Evolutionary conservation across 2,329 filamentous ascomycete genomes (phyloP).

Genomic region (Penicillium sp.): DNA sequence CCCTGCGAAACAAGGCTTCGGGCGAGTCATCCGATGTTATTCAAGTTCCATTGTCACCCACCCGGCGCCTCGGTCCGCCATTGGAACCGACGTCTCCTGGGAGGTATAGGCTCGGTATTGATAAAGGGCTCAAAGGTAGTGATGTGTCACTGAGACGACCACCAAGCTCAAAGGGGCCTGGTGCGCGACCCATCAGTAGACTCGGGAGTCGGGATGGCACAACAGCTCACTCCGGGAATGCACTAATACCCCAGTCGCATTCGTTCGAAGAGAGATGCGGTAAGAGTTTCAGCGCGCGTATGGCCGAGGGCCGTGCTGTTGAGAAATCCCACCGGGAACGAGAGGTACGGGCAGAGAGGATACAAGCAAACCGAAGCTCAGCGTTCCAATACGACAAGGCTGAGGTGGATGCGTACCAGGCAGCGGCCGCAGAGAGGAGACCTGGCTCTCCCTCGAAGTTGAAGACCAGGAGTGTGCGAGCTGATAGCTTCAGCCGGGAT

Average conservation of each 20-base stretch:
- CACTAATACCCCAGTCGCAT: constrained; percentile 29
- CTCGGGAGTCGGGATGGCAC: constrained; percentile 34
- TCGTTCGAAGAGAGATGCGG: constrained; percentile 34
- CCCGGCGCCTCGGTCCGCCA: constrained; percentile 54
- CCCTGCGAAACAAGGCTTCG: constrained; percentile 22
- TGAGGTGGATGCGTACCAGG: constrained; percentile 50
- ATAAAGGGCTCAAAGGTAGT: constrained; percentile 79
- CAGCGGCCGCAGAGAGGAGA: constrained; percentile 40
- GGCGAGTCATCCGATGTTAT: constrained; percentile 48
- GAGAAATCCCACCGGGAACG: constrained; percentile 46
- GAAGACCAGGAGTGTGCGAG: constrained; percentile 54
- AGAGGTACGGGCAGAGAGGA: constrained; percentile 41
- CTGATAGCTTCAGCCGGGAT: constrained; percentile 65
- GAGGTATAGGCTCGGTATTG: constrained; percentile 81
- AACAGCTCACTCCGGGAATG: constrained; percentile 29
- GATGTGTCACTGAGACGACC: constrained; percentile 85
- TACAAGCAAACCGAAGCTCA: constrained; percentile 46
- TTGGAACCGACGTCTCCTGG: constrained; percentile 73
- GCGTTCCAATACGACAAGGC: constrained; percentile 49
- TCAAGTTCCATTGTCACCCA: constrained; percentile 78
- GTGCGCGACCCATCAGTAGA: constrained; percentile 37
- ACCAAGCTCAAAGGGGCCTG: constrained; percentile 33
- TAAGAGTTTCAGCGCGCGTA: constrained; percentile 81
- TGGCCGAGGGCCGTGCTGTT: constrained; percentile 68
- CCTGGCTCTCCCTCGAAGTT: constrained; percentile 41